Percentiles rank a stretch among this genome's conserved stretches.
phyloP scores from a whole-genome alignment of 805 yeast genomes.

The Vanderwaltozyma verrucispora region DNA sequence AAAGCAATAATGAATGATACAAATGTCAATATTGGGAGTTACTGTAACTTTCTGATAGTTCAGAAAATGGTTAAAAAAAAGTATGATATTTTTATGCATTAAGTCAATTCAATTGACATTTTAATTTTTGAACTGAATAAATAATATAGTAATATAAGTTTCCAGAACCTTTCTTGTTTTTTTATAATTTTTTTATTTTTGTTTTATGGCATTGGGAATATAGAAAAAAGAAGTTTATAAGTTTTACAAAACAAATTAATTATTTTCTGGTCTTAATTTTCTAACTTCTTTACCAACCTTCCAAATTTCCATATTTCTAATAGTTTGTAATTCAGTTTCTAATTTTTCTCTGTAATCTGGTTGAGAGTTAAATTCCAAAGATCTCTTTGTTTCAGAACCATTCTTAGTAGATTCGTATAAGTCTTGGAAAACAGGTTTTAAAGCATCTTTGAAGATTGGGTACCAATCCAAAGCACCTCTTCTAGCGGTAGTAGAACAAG shows the following conservation, averaged over 20 bases:
- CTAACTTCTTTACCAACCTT: constrained; percentile 98
- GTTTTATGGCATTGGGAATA: not conserved
- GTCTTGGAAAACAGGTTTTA: constrained; percentile 97
- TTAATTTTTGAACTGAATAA: not conserved
- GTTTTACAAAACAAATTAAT: too few species aligned
- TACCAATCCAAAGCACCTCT: constrained; percentile 99
- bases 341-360: constrained; percentile 95
- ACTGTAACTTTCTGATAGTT: too few species aligned
- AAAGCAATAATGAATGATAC: too few species aligned
- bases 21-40: too few species aligned
- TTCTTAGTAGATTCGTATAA: constrained; percentile 90
- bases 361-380: constrained; percentile 97
- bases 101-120: constrained; percentile 25
- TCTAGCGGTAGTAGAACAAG: constrained; percentile 99
- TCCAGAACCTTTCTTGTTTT: not conserved
- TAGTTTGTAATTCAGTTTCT: constrained; percentile 84
- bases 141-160: not conserved
- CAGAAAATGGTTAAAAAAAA: too few species aligned
- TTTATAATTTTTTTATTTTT: not conserved
- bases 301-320: constrained; percentile 99
- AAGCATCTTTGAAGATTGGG: constrained; percentile 96
- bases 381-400: constrained; percentile 97
- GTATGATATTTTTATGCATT: too few species aligned
- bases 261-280: constrained; percentile 99
- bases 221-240: too few species aligned